Evolutionary conservation across 192 early-diverging fungal species (phyloP).

Genomic region (Backusella circina): DNA sequence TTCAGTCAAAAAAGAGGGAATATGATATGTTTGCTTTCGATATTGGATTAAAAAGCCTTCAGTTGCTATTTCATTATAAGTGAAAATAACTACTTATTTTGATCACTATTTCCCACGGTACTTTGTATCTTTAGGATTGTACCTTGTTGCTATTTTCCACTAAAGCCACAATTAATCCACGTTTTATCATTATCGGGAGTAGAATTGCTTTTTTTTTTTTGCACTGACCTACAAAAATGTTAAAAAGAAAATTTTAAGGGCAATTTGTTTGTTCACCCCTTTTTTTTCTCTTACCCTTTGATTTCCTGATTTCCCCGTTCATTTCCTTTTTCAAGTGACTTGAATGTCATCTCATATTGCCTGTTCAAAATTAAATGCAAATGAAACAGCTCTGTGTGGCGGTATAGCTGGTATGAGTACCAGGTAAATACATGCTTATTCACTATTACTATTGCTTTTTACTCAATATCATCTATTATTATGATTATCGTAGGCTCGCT

Average conservation of each 20-base stretch:
- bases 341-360: conserved; percentile 30
- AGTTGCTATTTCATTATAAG: too few relatives aligned
- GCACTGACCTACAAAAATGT: too few relatives aligned
- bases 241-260: neutral
- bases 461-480: neutral
- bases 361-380: conserved; percentile 19
- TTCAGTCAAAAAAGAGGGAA: too few relatives aligned
- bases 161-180: neutral
- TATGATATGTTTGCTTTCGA: too few relatives aligned
- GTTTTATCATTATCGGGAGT: too few relatives aligned
- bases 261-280: neutral
- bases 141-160: neutral
- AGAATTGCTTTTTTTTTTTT: too few relatives aligned
- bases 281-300: neutral
- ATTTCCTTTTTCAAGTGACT: neutral
- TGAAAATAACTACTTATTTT: neutral
- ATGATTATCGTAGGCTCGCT: conserved; percentile 54
- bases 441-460: neutral
- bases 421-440: conserved; percentile 10
- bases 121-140: neutral
- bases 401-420: conserved; percentile 47
- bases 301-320: conserved; percentile 2
- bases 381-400: conserved; percentile 45
- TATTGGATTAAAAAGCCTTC: too few relatives aligned
- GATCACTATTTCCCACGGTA: neutral